Evolutionary conservation across 164 flowering plant species (phyloP).

Genomic region (Paratinospora sagittata): DNA sequence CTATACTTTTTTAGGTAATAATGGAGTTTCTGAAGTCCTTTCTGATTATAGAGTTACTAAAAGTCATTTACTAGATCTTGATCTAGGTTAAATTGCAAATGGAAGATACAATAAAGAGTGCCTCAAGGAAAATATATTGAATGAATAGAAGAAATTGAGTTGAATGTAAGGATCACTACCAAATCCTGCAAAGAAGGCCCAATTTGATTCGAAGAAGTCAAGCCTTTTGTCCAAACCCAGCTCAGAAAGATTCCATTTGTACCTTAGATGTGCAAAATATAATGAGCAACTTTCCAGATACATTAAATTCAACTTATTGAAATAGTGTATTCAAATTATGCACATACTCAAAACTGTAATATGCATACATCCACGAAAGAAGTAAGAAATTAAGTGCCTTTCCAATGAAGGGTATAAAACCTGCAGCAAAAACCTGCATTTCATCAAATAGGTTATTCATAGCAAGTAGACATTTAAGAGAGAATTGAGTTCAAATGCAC

Average conservation of each 20-base stretch:
- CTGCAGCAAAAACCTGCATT: constrained; percentile 63
- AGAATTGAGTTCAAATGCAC: neutral
- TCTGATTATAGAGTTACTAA: too few relatives aligned
- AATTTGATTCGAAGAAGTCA: constrained; percentile 84
- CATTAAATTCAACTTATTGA: neutral
- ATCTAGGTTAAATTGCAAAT: too few relatives aligned
- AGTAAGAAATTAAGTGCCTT: constrained; percentile 73
- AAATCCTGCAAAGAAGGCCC: constrained; percentile 95
- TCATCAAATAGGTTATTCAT: constrained; percentile 1
- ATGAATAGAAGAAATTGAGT: neutral
- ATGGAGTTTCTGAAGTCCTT: too few relatives aligned
- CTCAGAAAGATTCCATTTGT: constrained; percentile 88
- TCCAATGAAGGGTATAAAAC: constrained; percentile 70
- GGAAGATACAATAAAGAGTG: too few relatives aligned
- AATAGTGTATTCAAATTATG: constrained; percentile 4
- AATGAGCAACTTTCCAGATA: constrained; percentile 12
- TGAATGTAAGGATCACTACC: constrained; percentile 39
- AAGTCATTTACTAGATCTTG: too few relatives aligned
- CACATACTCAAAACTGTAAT: constrained; percentile 92
- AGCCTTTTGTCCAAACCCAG: constrained; percentile 71
- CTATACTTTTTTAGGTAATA: too few relatives aligned
- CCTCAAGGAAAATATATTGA: neutral
- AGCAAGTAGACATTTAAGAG: neutral
- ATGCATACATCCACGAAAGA: constrained; percentile 96
- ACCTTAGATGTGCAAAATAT: constrained; percentile 35